phyloP scores from a whole-genome alignment of 2,329 filamentous ascomycete genomes.

The Gnomoniopsis smithogilvyi region DNA sequence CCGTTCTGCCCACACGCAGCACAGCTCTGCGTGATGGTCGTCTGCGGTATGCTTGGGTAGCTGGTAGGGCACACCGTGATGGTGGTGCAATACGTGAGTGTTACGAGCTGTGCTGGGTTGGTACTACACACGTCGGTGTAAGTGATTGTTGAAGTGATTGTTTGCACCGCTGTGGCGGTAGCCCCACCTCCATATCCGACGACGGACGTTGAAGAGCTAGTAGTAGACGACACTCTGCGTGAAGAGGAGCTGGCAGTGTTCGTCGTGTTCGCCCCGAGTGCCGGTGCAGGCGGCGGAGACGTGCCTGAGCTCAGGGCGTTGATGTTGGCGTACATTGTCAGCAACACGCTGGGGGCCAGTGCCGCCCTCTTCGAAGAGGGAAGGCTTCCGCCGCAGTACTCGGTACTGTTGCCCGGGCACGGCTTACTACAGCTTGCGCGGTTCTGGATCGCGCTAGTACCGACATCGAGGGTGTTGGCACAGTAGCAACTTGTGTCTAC shows the following conservation, averaged over 20 bases:
- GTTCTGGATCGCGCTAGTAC: conserved; percentile 33
- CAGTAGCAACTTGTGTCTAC: conserved; percentile 38
- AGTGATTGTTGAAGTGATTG: conserved; percentile 27
- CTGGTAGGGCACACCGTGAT: conserved; percentile 22
- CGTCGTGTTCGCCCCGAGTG: conserved; percentile 22
- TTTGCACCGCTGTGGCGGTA: neutral
- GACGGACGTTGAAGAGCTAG: neutral
- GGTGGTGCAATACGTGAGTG: conserved; percentile 31
- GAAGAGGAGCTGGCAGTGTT: neutral
- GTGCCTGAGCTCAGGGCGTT: conserved; percentile 22
- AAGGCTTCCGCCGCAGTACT: conserved; percentile 40
- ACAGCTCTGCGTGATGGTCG: conserved; percentile 27
- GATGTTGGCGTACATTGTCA: conserved; percentile 42
- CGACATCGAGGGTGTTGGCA: conserved; percentile 36
- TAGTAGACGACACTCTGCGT: too few species aligned
- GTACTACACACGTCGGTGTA: conserved; percentile 33
- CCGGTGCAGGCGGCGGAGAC: conserved; percentile 33
- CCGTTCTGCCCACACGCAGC: conserved; percentile 28
- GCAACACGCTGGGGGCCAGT: conserved; percentile 28
- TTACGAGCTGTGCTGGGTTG: conserved; percentile 29
- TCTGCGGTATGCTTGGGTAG: conserved; percentile 24
- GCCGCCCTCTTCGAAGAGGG: conserved; percentile 22
- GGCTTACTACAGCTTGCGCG: conserved; percentile 32
- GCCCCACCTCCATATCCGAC: neutral
- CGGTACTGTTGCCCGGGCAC: conserved; percentile 38